Evolutionary conservation across 2,329 filamentous ascomycete species (phyloP), one percentile per base, ranked within the genome.

Genomic region (Exophiala aquamarina): DNA sequence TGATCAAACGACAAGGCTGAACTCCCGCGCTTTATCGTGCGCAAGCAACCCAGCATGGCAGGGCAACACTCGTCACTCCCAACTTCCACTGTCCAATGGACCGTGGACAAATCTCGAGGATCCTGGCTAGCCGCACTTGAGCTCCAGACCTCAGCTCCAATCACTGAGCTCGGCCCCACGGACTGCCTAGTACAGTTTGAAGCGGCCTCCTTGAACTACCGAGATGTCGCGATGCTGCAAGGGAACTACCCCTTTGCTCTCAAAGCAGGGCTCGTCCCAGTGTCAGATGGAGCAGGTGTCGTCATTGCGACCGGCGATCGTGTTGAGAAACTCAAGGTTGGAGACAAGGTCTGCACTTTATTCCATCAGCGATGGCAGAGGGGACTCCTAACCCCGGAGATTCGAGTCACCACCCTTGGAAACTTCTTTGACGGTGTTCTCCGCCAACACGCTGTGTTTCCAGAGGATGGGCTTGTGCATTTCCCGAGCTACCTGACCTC

Each of bases 111-210:
- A 11, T 26, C 23, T 26, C 23, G 23, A 26, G 23, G 23, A 6
- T 6, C 23, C 23, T 26, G 23, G 23, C 23, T 26, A 11, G 23
- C 6, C 23, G 23, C 23, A 11, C 23, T 26, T 26, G 23, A 26
- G 23, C 23, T 26, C 23, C 6, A 26, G 23, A 26, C 6, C 11
- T 6, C 23, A 6, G 23, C 23, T 6, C 23, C 23, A 6, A 11
- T 26, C 11, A 6, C 23, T 26, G 6, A 6, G 6, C 23, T 26
- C 23, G 6, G 23, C 11, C 6, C 6, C 23, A 26, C 23, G 23
- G 23, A 26, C 11, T 26, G 23, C 23, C 23, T 91, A 23, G 82
- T 91, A 58, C 85, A 84, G 66, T 73, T 78, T 1, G 58, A 70
- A 8, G 70, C 68, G 4, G 74, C 71, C 1, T 72, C 71, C 9